Base-by-base conservation (phyloP, 2,329 filamentous ascomycete species). In the Fonsecaea nubica region DNA sequence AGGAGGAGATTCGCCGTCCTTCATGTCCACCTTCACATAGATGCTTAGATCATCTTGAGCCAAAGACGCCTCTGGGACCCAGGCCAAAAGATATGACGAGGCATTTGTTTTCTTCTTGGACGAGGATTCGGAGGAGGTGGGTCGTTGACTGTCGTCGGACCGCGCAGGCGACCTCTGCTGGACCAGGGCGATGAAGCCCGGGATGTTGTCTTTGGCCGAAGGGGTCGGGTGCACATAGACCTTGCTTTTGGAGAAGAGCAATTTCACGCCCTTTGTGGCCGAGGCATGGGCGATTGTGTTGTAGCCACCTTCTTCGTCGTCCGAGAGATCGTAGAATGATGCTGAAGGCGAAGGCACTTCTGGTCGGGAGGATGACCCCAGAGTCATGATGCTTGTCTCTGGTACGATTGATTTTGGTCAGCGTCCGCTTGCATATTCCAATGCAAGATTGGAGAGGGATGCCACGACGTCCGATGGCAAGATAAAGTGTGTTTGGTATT, bases 221-320 rank as follows among this genome's bases (percentile, higher is more conserved):
- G 94, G 91, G 0, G 93, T 93, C 0, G 95, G 95, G 78, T 99
- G 95, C 52, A 99, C 90, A 77, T 98, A 99, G 77, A 99, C 95
- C 85, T 98, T 99, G 89, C 93, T 97, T 82, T 99, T 99, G 21
- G 93, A 94, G 75, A 91, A 97, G 13, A 99, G 84, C 36, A 99
- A 83, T 80, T 98, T 99, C 54, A 99, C 95, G 1, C 94, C 95
- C 71, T 87, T 87, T 0, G 91, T 90, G 2, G 88, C 88, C 72
- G 86, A 87, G 3, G 88, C 87, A 75, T 96, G 92, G 4, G 92
- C 90, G 75, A 99, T 92, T 18, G 93, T 98, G 77, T 96, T 92
- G 81, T 99, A 99, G 53, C 92, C 95, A 72, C 90, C 91, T 80
- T 98, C 95, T 70, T 97, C 93, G 75, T 97, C 93, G 82, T 99